Evolutionary conservation across 768 basidiomycete genomes (phyloP).

Genomic region (Leccinellum albellum): DNA sequence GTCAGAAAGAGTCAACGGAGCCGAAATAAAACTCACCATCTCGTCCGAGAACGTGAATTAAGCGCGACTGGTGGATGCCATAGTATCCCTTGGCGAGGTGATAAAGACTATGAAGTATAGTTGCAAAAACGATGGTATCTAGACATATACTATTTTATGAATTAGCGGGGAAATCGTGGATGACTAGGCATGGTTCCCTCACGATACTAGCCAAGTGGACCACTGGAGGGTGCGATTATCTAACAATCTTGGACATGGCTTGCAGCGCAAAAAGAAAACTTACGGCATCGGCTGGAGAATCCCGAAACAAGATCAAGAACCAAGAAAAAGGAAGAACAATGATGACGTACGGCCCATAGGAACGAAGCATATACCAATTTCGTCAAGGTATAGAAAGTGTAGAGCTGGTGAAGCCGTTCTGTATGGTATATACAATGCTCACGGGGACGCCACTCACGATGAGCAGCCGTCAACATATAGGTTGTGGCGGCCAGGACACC

Average conservation of each 20-base stretch:
- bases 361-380: constrained; percentile 10
- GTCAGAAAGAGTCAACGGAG: neutral
- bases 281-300: constrained; percentile 5
- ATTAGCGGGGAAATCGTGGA: neutral
- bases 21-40: constrained; percentile 18
- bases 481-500: neutral
- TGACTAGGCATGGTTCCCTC: neutral
- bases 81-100: neutral
- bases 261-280: neutral
- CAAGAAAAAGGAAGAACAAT: neutral
- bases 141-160: constrained; percentile 11
- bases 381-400: constrained; percentile 6
- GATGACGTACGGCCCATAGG: constrained; percentile 8
- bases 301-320: neutral
- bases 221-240: constrained; percentile 10
- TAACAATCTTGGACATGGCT: neutral
- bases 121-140: constrained; percentile 8
- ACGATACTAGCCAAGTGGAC: constrained; percentile 9
- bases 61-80: neutral
- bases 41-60: constrained; percentile 17
- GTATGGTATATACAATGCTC: neutral
- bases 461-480: neutral
- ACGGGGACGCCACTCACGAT: neutral
- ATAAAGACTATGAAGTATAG: constrained; percentile 5
- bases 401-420: neutral